Evolutionary conservation across 345 rosid genomes (phyloP), one percentile per base, ranked within the genome.

Genomic region (Jatropha curcas): DNA sequence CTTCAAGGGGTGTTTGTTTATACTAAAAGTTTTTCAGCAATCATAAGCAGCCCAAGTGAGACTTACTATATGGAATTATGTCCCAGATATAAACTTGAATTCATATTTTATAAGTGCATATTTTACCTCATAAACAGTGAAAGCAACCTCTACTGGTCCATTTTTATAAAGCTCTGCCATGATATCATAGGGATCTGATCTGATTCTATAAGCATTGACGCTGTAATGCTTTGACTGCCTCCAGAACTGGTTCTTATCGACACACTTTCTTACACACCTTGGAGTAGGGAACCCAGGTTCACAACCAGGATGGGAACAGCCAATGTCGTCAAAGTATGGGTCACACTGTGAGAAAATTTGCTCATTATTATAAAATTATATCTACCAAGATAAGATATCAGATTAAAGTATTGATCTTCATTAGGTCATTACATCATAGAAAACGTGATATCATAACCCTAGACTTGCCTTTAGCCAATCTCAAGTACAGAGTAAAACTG

Each of bases 271-370:
- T 80, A 72, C 70, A 80, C 99, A 95, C 78, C 60, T 86, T 5
- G 99, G 99, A 67, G 99, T 95, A 24, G 89, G 87, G 84, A 67
- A 95, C 48, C 66, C 92, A 31, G 98, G 99, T 84, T 90, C 96
- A 67, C 97, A 95, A 43, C 99, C 98, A 35, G 99, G 99, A 85
- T 95, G 99, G 66, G 97, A 87, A 80, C 98, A 95, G 75, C 99
- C 98, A 63, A 68, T 85, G 52, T 73, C 79, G 61, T 95, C 99
- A 70, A 95, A 91, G 86, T 92, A 95, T 35, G 98, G 98, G 79
- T 92, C 90, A 76, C 99, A 95, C 97, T 92, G 86, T 64, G 58
- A 75, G 53, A 74, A 41, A 67, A 45, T 51, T 45, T 43, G 41
- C 41, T 27, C 25, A 53, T 64, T 31, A 39, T 19, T 63, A 50